These are phyloP conservation scores for Meyerozyma smithsonii DNA, from an alignment of 1,139 yeast genomes.

Conservation along the genomic window DNA sequence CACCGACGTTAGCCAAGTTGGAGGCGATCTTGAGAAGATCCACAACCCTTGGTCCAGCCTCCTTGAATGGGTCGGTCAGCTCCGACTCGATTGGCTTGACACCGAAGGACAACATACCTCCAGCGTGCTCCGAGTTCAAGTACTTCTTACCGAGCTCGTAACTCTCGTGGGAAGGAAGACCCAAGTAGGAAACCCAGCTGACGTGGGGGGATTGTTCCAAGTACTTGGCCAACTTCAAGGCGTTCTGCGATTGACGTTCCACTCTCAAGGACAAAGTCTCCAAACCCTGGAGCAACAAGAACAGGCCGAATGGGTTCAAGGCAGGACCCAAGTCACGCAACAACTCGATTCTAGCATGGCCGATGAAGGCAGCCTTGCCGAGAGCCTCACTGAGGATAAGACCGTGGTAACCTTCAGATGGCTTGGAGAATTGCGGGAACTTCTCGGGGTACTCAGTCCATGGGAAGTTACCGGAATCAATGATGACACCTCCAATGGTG, in stretches of 20 bases:
- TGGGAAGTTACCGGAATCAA: constrained; percentile 90
- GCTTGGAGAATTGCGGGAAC: constrained; percentile 86
- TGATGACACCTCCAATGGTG: constrained; percentile 86
- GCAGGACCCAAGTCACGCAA: constrained; percentile 91
- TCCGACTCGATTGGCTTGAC: constrained; percentile 59
- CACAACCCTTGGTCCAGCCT: constrained; percentile 77
- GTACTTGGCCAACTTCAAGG: constrained; percentile 75
- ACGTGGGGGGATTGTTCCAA: constrained; percentile 72
- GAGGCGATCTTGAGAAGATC: constrained; percentile 80
- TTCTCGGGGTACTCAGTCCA: constrained; percentile 83
- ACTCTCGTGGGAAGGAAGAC: constrained; percentile 76
- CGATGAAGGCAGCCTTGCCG: constrained; percentile 75
- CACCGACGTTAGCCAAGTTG: constrained; percentile 95
- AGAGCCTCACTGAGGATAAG: constrained; percentile 74
- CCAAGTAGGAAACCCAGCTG: constrained; percentile 87
- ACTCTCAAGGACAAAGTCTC: constrained; percentile 92
- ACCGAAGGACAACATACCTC: constrained; percentile 87
- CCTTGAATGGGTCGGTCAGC: constrained; percentile 53
- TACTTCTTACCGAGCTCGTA: constrained; percentile 82
- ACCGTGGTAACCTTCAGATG: constrained; percentile 93
- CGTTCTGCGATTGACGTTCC: constrained; percentile 84
- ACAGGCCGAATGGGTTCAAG: constrained; percentile 83
- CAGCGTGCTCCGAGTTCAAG: constrained; percentile 63
- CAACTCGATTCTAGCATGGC: constrained; percentile 77
- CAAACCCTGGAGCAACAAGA: constrained; percentile 82